Conservation (phyloP, 2,329 filamentous ascomycete species). For the Colletotrichum costaricense region DNA sequence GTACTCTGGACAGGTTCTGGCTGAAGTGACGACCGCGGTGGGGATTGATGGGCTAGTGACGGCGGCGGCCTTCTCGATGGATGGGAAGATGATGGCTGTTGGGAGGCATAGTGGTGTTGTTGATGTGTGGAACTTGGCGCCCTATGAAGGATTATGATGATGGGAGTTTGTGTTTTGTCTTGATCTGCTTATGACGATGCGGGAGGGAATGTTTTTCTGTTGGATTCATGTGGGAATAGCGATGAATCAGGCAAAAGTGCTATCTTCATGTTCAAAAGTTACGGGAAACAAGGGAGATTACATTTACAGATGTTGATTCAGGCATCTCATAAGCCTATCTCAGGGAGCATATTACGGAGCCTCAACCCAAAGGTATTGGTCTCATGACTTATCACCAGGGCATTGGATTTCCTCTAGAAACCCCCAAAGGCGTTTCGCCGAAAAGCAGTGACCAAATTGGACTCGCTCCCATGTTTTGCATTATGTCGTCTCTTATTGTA, state of each 20-base stretch:
- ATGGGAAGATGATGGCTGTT: constrained; percentile 45
- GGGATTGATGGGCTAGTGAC: constrained; percentile 44
- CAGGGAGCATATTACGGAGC: too few species aligned
- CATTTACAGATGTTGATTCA: too few species aligned
- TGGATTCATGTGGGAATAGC: background rate
- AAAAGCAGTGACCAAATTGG: background rate
- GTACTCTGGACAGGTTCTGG: constrained; percentile 45
- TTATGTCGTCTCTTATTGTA: background rate
- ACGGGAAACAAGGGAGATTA: background rate
- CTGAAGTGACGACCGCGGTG: constrained; percentile 38
- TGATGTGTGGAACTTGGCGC: constrained; percentile 45
- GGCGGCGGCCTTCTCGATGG: constrained; percentile 47
- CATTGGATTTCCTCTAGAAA: too few species aligned
- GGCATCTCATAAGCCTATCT: too few species aligned
- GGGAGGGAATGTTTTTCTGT: background rate
- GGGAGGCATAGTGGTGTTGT: constrained; percentile 49
- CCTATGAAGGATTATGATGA: background rate
- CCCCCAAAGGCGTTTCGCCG: too few species aligned
- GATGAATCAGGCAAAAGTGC: background rate
- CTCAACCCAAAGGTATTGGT: too few species aligned
- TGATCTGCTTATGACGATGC: background rate
- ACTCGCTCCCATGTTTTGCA: too few species aligned
- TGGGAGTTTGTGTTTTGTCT: too few species aligned
- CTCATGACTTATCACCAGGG: too few species aligned
- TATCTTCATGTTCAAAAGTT: background rate